Conservation (phyloP, 1,284 basidiomycete genomes). For the Leccinum griseonigrum region DNA sequence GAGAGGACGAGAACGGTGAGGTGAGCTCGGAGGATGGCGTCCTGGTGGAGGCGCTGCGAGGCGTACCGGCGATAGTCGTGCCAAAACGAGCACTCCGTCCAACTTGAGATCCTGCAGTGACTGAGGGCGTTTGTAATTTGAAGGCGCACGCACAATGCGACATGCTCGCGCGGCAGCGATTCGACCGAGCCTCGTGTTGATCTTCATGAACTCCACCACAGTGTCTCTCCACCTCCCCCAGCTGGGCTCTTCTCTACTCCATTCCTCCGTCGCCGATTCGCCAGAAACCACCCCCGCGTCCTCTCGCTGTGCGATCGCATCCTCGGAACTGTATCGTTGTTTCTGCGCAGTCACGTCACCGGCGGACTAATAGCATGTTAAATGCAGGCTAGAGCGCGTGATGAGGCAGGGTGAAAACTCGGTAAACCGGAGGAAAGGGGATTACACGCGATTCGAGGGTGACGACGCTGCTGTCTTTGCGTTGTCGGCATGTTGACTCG, state of each 20-base stretch:
- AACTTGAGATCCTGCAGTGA: slow-evolving; percentile 28
- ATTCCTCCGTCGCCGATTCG: slow-evolving; percentile 11
- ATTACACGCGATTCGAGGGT: too few relatives aligned
- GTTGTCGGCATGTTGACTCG: too few relatives aligned
- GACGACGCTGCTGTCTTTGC: too few relatives aligned
- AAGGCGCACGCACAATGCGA: slow-evolving; percentile 20
- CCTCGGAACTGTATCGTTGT: too few relatives aligned
- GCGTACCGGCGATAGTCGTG: slow-evolving; percentile 6
- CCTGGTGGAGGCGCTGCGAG: slow-evolving; percentile 9
- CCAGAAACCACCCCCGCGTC: not conserved
- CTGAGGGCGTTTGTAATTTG: slow-evolving; percentile 33
- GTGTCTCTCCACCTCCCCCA: slow-evolving; percentile 21
- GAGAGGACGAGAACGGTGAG: too few relatives aligned
- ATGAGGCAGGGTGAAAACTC: too few relatives aligned
- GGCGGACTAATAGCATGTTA: too few relatives aligned
- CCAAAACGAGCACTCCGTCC: slow-evolving; percentile 16
- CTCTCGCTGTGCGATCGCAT: too few relatives aligned
- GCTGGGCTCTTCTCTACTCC: slow-evolving; percentile 1
- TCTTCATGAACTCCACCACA: slow-evolving; percentile 9
- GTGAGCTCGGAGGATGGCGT: not conserved
- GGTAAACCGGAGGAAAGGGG: too few relatives aligned
- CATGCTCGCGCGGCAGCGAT: slow-evolving; percentile 28
- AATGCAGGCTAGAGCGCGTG: too few relatives aligned
- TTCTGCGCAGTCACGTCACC: too few relatives aligned
- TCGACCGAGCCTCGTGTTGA: slow-evolving; percentile 30